These are phyloP conservation scores for Lathyrus aphaca DNA, from an alignment of 306 rosid species.

Conservation along the genomic window DNA sequence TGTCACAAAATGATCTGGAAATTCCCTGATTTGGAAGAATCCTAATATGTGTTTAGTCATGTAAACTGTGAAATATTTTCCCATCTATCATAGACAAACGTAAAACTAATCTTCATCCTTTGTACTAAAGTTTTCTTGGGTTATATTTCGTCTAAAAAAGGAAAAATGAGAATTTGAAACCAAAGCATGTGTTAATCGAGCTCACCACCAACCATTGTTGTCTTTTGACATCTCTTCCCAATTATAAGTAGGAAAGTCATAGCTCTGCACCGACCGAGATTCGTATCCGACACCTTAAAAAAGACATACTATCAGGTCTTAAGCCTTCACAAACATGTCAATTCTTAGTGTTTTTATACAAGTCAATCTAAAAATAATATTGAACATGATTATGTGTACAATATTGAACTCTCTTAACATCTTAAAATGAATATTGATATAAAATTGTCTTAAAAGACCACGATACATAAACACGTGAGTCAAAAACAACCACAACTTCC, in stretches of 20 bases:
- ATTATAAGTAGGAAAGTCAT: slow-evolving; percentile 93
- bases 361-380: too few species aligned
- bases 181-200: slow-evolving; percentile 88
- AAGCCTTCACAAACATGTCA: too few species aligned
- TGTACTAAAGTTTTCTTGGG: slow-evolving; percentile 20
- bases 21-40: slow-evolving; percentile 96
- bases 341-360: too few species aligned
- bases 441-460: too few species aligned
- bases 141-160: slow-evolving; percentile 7
- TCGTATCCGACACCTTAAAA: too few species aligned
- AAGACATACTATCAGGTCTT: too few species aligned
- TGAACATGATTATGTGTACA: too few species aligned
- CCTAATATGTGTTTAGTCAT: slow-evolving; percentile 95
- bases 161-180: slow-evolving; percentile 30
- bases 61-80: slow-evolving; percentile 91
- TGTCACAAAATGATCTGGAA: slow-evolving; percentile 86
- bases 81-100: slow-evolving; percentile 70
- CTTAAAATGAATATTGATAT: too few species aligned
- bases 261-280: too few species aligned
- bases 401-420: too few species aligned
- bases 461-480: too few species aligned
- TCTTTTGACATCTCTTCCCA: slow-evolving; percentile 99
- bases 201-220: slow-evolving; percentile 94
- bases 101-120: slow-evolving; percentile 40
- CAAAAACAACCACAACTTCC: too few species aligned